A percentile compares a stretch with the other conserved stretches of the same genome.
phyloP scores from a whole-genome alignment of 1,139 yeast species.

The Geotrichum australiense region DNA sequence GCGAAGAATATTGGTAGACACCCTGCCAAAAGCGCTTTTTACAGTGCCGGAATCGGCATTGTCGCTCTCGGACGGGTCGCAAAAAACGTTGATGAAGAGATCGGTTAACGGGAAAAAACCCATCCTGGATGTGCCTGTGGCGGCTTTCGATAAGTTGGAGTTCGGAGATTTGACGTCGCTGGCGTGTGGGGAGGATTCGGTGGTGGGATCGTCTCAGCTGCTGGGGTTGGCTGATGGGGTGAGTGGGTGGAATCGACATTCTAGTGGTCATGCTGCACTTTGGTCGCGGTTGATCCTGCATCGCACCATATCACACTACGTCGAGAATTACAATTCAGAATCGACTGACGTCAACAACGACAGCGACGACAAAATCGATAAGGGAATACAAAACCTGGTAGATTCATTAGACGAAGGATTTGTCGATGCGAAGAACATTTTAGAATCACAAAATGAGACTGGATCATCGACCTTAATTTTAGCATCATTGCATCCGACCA shows the following conservation, averaged over 20 bases:
- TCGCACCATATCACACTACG: constrained; percentile 36
- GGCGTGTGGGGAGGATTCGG: constrained; percentile 49
- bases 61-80: constrained; percentile 12
- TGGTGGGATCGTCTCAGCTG: constrained; percentile 50
- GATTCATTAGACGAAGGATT: constrained; percentile 47
- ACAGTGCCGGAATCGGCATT: constrained; percentile 11
- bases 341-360: neutral
- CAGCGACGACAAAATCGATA: constrained; percentile 5
- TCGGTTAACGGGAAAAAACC: neutral
- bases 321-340: constrained; percentile 7
- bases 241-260: constrained; percentile 50
- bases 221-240: constrained; percentile 58
- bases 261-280: constrained; percentile 42
- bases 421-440: constrained; percentile 46
- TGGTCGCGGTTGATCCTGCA: constrained; percentile 50
- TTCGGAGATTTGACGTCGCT: constrained; percentile 14
- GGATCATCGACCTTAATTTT: constrained; percentile 51
- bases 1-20: constrained; percentile 8
- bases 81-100: constrained; percentile 8
- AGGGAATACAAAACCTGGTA: too few species aligned
- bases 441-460: constrained; percentile 45
- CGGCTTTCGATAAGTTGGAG: constrained; percentile 16
- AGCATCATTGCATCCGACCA: constrained; percentile 42
- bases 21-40: constrained; percentile 14
- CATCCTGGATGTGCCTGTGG: constrained; percentile 10